A percentile compares a stretch with the other conserved stretches of the same genome.
Evolutionary conservation across 108 stramenopile genomes (phyloP).

Genomic region (Parietichytrium sp.): DNA sequence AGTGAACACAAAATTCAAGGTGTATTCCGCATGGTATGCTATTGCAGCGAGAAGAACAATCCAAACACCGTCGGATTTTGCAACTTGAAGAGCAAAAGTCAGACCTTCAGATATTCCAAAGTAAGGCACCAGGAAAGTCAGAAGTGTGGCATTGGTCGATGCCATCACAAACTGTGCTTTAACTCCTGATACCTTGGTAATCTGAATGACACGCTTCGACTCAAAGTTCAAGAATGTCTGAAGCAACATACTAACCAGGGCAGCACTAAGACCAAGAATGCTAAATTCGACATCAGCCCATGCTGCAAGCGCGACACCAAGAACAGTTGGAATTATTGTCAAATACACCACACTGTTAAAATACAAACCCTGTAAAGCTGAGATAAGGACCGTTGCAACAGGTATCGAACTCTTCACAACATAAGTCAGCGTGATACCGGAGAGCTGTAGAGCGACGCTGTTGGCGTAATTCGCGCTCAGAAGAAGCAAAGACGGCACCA

Average conservation of each 20-base stretch:
- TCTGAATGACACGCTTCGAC: neutral
- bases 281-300: slow-evolving; percentile 36
- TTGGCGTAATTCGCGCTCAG: slow-evolving; percentile 28
- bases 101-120: neutral
- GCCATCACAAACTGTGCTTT: slow-evolving; percentile 33
- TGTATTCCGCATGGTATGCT: slow-evolving; percentile 25
- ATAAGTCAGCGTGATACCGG: slow-evolving; percentile 24
- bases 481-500: neutral
- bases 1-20: neutral
- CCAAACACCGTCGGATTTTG: neutral
- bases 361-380: neutral
- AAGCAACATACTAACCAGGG: neutral
- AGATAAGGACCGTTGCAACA: neutral
- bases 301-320: slow-evolving; percentile 16
- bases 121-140: neutral
- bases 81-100: neutral
- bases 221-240: slow-evolving; percentile 15
- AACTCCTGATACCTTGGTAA: neutral
- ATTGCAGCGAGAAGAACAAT: slow-evolving; percentile 10
- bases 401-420: slow-evolving; percentile 34
- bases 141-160: too few species aligned
- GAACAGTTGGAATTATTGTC: neutral
- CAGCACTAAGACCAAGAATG: neutral
- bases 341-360: neutral
- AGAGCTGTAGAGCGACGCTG: neutral